Percentiles rank a stretch among this genome's conserved stretches.
These are phyloP conservation scores for Passiflora organensis DNA, from an alignment of 345 rosid genomes.

Conservation along the genomic window DNA sequence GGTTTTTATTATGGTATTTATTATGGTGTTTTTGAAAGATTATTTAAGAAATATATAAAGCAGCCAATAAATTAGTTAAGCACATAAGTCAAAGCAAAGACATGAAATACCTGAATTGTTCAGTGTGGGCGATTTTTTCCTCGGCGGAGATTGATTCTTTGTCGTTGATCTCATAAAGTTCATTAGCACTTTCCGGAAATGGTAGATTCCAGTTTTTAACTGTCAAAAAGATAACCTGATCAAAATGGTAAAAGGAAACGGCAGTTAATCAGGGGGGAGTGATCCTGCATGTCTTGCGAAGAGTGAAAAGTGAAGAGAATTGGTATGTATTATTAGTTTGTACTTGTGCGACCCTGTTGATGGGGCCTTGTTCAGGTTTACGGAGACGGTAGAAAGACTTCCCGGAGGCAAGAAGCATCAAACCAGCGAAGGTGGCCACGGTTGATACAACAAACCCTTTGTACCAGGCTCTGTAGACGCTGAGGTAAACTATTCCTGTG, in stretches of 20 bases:
- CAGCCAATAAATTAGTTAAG: no score
- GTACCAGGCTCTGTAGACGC: slow-evolving; percentile 31
- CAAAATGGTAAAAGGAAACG: neutral
- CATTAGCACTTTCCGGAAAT: slow-evolving; percentile 28
- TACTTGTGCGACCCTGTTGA: slow-evolving; percentile 33
- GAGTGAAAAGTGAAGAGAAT: neutral
- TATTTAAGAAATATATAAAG: no score
- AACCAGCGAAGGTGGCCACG: slow-evolving; percentile 27
- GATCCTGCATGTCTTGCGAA: neutral
- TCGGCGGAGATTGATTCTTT: slow-evolving; percentile 10
- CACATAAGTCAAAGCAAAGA: neutral
- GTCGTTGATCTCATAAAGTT: slow-evolving; percentile 35
- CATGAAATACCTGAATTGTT: slow-evolving; percentile 38
- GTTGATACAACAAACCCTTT: slow-evolving; percentile 43
- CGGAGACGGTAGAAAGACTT: slow-evolving; percentile 39
- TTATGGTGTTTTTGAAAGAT: neutral
- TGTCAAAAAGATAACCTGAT: slow-evolving; percentile 36
- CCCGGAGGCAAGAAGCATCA: slow-evolving; percentile 31
- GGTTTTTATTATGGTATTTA: neutral
- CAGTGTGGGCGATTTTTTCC: slow-evolving; percentile 36
- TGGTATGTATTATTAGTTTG: neutral
- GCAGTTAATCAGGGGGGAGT: neutral
- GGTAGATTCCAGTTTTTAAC: slow-evolving; percentile 34
- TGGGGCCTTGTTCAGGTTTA: slow-evolving; percentile 28
- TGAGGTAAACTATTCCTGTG: slow-evolving; percentile 41